A percentile compares a stretch with the other conserved stretches of the same genome.
phyloP scores from a whole-genome alignment of 2,329 filamentous ascomycete species.

The Penicillium sclerotigenum region DNA sequence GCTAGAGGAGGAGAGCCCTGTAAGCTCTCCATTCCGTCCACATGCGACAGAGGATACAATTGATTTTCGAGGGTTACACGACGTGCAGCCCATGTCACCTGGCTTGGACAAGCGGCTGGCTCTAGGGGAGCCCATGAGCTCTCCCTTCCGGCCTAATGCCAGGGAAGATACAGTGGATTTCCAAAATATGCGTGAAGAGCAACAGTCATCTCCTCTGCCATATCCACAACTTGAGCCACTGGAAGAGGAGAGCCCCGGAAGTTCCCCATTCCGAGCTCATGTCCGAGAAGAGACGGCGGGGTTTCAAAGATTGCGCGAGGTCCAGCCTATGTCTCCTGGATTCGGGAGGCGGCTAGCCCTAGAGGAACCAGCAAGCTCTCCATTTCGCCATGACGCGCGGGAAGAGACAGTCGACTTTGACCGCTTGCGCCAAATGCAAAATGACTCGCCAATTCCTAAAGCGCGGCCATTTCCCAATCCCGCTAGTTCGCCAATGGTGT shows the following conservation, averaged over 20 bases:
- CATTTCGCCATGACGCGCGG: slow-evolving; percentile 33
- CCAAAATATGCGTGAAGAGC: slow-evolving; percentile 17
- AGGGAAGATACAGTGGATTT: slow-evolving; percentile 33
- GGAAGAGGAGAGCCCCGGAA: slow-evolving; percentile 24
- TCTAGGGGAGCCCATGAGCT: slow-evolving; percentile 31
- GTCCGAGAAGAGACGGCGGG: slow-evolving; percentile 33
- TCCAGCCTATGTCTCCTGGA: slow-evolving; percentile 17
- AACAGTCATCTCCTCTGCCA: slow-evolving; percentile 10
- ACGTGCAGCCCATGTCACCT: slow-evolving; percentile 14
- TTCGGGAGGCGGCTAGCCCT: slow-evolving; percentile 13
- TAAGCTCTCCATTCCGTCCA: slow-evolving; percentile 40
- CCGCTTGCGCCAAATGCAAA: slow-evolving; percentile 16
- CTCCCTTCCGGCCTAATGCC: slow-evolving; percentile 36
- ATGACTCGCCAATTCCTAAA: slow-evolving; percentile 12
- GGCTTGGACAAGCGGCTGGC: slow-evolving; percentile 18
- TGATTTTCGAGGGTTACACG: slow-evolving; percentile 26
- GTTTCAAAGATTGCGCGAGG: slow-evolving; percentile 21
- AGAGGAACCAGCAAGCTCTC: slow-evolving; percentile 34
- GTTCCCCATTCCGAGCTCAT: slow-evolving; percentile 38
- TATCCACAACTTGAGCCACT: slow-evolving; percentile 5
- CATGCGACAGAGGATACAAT: slow-evolving; percentile 31
- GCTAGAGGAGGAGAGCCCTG: slow-evolving; percentile 17
- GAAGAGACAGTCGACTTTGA: slow-evolving; percentile 34
- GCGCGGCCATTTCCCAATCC: slow-evolving; percentile 13
- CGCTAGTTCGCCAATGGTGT: slow-evolving; percentile 25